These are phyloP conservation scores for Centella asiatica DNA, from an alignment of 129 eudicot species.

Conservation along the genomic window DNA sequence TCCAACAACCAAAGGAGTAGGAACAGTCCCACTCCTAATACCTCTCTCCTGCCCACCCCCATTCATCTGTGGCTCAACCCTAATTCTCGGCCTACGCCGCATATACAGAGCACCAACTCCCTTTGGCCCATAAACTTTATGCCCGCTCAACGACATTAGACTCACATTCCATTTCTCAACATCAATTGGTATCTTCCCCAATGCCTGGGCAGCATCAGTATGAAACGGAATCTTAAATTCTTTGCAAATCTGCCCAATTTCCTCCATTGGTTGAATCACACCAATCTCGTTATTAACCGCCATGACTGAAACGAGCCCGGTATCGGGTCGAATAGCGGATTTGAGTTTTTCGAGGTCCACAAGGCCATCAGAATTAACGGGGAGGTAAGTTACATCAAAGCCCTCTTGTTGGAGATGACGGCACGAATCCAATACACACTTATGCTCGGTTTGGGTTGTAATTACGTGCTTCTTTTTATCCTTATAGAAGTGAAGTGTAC, in stretches of 20 bases:
- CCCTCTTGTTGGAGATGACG: slow-evolving; percentile 91
- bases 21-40: slow-evolving; percentile 96
- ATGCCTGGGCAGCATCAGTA: slow-evolving; percentile 92
- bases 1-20: slow-evolving; percentile 91
- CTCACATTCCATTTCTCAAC: slow-evolving; percentile 90
- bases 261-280: slow-evolving; percentile 89
- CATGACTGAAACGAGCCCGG: slow-evolving; percentile 85
- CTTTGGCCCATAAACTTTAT: slow-evolving; percentile 83
- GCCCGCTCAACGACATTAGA: slow-evolving; percentile 94
- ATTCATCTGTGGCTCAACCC: slow-evolving; percentile 97
- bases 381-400: slow-evolving; percentile 74
- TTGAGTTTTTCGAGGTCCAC: slow-evolving; percentile 47
- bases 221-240: slow-evolving; percentile 70
- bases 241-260: slow-evolving; percentile 80
- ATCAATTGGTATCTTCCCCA: slow-evolving; percentile 80
- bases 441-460: slow-evolving; percentile 94
- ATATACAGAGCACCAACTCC: slow-evolving; percentile 93
- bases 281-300: slow-evolving; percentile 96
- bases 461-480: slow-evolving; percentile 81
- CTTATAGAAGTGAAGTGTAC: slow-evolving; percentile 65
- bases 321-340: slow-evolving; percentile 55
- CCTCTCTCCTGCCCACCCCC: slow-evolving; percentile 99
- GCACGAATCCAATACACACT: slow-evolving; percentile 91
- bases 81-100: slow-evolving; percentile 78
- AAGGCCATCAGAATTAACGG: slow-evolving; percentile 72